Base-by-base conservation (phyloP, 1,139 yeast species). In the Yamadazyma sp. region DNA sequence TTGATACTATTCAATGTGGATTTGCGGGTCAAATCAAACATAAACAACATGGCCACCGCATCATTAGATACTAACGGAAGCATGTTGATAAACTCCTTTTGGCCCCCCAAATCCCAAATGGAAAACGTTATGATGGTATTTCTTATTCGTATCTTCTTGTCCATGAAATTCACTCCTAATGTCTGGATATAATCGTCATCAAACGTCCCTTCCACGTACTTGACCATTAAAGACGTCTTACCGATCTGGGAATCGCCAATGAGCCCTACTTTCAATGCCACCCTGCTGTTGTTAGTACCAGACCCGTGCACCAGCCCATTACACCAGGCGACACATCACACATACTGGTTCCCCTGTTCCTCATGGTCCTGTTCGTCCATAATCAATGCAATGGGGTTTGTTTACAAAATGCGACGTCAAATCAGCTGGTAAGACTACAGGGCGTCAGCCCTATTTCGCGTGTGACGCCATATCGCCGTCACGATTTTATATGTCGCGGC, bases 181-280 rank as follows among this genome's bases (percentile, higher is more conserved):
- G 97, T 92, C 62, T 89, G 97, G 39, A 90, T 88, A 54, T 92
- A 92, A 49, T 82, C 92, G 54, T 89, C 95, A 56, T 89, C 96
- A 57, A 86, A 92, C 31, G 88, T 80, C 37, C 95, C 95, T 56
- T 92, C 97, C 15, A 92, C 97, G 56, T 92, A 92, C 56, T 92
- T 90, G 23, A 90, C 96, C 98, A 92, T 92, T 41, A 92, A 65
- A 8, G 97, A 88, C 0, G 99, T 92, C 56, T 92, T 92, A 5
- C 99, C 99, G n/a, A 92, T 92, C 54, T 89, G 96, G 1, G 97
- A 95, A 59, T 94, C 98, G 8, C 99, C 99, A 38, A 92, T 82
- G 39, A 92, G 77, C 7, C 97, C 98, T 16, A 92, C 89, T 56
- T 92, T 94, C 35, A 92, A 73, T 9, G 94, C 88, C 29, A 89